Evolutionary conservation across 2,329 filamentous ascomycete genomes (phyloP).

Genomic region (Helotiales sp.): DNA sequence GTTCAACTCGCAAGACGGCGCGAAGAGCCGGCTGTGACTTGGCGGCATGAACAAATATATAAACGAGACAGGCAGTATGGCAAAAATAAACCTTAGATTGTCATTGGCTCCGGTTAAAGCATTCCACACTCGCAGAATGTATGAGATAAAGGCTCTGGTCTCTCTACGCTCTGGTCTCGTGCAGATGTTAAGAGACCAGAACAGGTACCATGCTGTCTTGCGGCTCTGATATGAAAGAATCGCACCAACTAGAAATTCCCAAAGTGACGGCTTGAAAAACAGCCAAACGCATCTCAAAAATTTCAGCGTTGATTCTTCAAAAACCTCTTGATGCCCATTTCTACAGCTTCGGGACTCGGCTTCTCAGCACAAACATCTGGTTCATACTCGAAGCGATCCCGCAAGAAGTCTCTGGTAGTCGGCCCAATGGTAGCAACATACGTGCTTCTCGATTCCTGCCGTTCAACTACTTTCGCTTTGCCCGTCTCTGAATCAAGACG

Average conservation of each 20-base stretch:
- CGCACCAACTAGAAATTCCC: background rate
- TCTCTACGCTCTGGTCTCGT: background rate
- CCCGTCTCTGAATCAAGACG: slow-evolving; percentile 55
- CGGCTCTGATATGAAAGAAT: background rate
- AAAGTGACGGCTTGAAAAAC: background rate
- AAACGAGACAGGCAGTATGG: slow-evolving; percentile 12
- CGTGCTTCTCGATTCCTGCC: slow-evolving; percentile 50
- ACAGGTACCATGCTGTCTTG: no score
- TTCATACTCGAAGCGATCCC: slow-evolving; percentile 65
- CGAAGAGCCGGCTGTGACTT: background rate
- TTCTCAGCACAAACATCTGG: slow-evolving; percentile 81
- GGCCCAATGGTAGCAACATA: slow-evolving; percentile 89
- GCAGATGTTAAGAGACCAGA: no score
- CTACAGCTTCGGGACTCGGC: slow-evolving; percentile 82
- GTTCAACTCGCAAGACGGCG: no score
- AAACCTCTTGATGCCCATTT: slow-evolving; percentile 61
- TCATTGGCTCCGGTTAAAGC: slow-evolving; percentile 19
- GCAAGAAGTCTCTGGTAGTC: slow-evolving; percentile 81
- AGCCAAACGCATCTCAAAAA: no score
- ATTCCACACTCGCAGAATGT: background rate
- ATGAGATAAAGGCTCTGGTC: no score
- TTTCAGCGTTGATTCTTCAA: slow-evolving; percentile 3
- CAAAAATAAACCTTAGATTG: background rate
- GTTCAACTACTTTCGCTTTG: slow-evolving; percentile 33
- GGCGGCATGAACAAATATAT: slow-evolving; percentile 13